Base-by-base conservation (phyloP, 2,329 filamentous ascomycete genomes). In the Ceratocystis alfenasii region DNA sequence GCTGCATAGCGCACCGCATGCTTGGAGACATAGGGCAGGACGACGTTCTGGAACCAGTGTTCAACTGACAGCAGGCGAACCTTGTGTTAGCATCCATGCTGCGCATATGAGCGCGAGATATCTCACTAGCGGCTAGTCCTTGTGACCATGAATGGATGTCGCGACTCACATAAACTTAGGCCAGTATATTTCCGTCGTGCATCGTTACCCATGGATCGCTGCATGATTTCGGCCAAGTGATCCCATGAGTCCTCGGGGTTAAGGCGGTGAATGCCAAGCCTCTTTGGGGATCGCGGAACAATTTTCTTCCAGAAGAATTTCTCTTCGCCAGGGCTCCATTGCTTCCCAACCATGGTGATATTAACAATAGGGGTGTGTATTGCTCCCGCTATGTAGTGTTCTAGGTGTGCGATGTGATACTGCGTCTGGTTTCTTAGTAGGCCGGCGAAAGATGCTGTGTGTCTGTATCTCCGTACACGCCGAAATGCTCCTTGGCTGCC, bases 281-380 rank as follows among this genome's bases (percentile, higher is more conserved):
- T 71, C 64, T 75, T 76, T 1, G 73, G 70, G 0, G 77, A 79
- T 5, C 71, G 70, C 0, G 76, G 73, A 1, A 80, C 70, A 30
- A 76, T 70, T 2, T 69, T 68, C 7, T 72, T 71, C 81, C 81
- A 83, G 70, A 82, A 83, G 68, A 77, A 72, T 1, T 70, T 65
- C 71, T 83, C 81, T 68, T 83, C 81, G 0, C 75, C 71, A 0
- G 66, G 66, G 0, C 78, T 76, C 81, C 81, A 83, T 4, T 77
- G 72, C 68, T 77, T 81, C 28, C 80, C 80, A 4, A 77, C 79
- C 80, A 83, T 81, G 28, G 30, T 22, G 28, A 15, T 33, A 20
- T 59, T 8, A 28, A 15, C 8, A 25, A 28, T 5, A 33, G 25
- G 25, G 7, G 15, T 59, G 25, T 59, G 55, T 59, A 25, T 2